A percentile compares a stretch with the other conserved stretches of the same genome.
These are phyloP conservation scores for Sphenostylis stenocarpa DNA, from an alignment of 306 rosid genomes.

Conservation along the genomic window DNA sequence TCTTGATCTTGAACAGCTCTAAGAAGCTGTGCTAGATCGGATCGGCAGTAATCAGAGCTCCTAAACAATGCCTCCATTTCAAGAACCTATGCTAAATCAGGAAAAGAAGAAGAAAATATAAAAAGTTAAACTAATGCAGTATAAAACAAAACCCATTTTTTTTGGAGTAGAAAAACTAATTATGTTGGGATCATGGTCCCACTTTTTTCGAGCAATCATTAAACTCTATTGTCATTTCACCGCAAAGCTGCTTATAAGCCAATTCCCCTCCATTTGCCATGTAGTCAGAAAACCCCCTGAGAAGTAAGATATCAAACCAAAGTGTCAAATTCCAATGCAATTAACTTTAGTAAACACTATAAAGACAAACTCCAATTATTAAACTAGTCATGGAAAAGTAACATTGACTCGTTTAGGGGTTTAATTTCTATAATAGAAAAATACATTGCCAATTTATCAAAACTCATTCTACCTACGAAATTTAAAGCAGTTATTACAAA, in stretches of 20 bases:
- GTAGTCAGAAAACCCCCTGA: constrained; percentile 79
- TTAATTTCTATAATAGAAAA: too few species aligned
- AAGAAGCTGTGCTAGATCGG: constrained; percentile 81
- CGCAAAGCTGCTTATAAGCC: constrained; percentile 73
- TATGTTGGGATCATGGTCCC: constrained; percentile 25
- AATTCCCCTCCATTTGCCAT: constrained; percentile 65
- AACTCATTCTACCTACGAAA: too few species aligned
- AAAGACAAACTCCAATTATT: neutral
- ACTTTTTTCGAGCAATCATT: constrained; percentile 83
- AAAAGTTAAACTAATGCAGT: constrained; percentile 35
- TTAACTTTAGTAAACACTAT: neutral
- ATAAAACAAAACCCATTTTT: neutral
- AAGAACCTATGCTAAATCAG: constrained; percentile 59
- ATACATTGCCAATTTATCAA: neutral
- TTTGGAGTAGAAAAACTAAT: neutral
- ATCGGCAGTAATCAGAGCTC: constrained; percentile 54
- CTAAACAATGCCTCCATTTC: constrained; percentile 64
- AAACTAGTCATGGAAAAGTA: neutral
- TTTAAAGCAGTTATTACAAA: too few species aligned
- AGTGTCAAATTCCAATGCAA: constrained; percentile 9
- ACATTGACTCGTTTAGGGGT: neutral
- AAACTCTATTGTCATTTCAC: constrained; percentile 78
- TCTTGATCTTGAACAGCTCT: constrained; percentile 89
- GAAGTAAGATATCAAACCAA: constrained; percentile 16
- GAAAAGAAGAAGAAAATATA: neutral